Evolutionary conservation across 176 grass and related monocot species (phyloP), one percentile per base, ranked within the genome.

Genomic region (Calamus simplicifolius): DNA sequence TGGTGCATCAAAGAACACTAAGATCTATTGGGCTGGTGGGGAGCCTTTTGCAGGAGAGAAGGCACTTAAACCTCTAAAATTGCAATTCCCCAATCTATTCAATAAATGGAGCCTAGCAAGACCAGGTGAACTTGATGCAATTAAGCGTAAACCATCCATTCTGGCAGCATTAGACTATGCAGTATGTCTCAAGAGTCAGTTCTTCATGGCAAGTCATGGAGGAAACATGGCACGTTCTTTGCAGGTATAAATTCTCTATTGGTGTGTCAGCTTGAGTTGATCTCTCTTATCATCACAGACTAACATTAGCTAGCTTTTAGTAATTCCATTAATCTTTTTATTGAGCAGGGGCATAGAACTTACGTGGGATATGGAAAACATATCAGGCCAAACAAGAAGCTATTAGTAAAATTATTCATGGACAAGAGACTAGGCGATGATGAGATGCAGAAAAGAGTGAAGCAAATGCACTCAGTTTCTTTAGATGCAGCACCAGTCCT

Each of bases 191-290:
- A 59, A 71, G 60, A 82, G 79, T 15, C 43, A 71, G 15, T 52
- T 82, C 30, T 82, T 82, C 72, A 29, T 82, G 15, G 72, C 72
- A 14, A 76, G 60, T 25, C 79, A 82, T 57, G 79, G 79, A n/a
- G 79, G 79, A 61, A 82, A 82, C 38, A 82, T 82, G 79, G 79
- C 72, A 0, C 64, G 69, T 4, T 51, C 64, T 16, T 62, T 80
- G 27, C 70, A 67, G 69, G 76, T 72, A 25, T 50, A 7, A 13
- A 27, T 64, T 52, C 52, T 19, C 5, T 48, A 19, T 16, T 38
- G 31, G 1, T n/a, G 31, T 38, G 0, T 23, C 21, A 23, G 21
- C 21, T 23, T 2, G 7, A 10, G 7, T 38, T 2, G 31, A 8
- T 38, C 31, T 38, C 31, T 10, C n/a, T 8, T 38, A 10, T 38